These are phyloP conservation scores for Pythium rhizo-oryzae DNA, from an alignment of 352 stramenopile species.

Conservation along the genomic window DNA sequence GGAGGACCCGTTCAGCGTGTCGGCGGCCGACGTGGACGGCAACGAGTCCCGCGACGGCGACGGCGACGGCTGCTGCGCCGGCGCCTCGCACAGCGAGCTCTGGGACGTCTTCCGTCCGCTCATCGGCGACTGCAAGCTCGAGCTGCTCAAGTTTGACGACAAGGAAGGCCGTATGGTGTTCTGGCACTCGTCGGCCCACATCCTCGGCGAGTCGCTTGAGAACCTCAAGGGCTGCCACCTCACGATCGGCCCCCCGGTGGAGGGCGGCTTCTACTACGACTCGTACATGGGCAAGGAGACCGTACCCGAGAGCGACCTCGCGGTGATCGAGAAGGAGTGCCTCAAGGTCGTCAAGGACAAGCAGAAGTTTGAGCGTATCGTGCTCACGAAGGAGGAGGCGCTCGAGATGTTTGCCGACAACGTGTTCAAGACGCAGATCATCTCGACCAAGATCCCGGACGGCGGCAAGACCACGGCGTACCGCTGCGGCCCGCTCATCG, in stretches of 20 bases:
- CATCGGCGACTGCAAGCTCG: slow-evolving; percentile 95
- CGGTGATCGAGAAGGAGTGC: slow-evolving; percentile 91
- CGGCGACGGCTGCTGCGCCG: slow-evolving; percentile 50
- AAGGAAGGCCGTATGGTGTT: slow-evolving; percentile 90
- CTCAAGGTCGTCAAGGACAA: slow-evolving; percentile 95
- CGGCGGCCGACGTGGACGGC: slow-evolving; percentile 89
- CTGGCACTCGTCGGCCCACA: slow-evolving; percentile 99
- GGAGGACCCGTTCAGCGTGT: slow-evolving; percentile 76
- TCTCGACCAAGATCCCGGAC: slow-evolving; percentile 95
- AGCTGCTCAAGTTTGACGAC: slow-evolving; percentile 99
- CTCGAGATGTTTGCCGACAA: slow-evolving; percentile 99
- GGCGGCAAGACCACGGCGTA: slow-evolving; percentile 97
- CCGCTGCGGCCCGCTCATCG: slow-evolving; percentile 97
- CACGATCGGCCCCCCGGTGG: slow-evolving; percentile 92
- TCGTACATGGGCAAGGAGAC: slow-evolving; percentile 95
- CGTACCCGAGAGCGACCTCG: slow-evolving; percentile 62
- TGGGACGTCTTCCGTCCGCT: slow-evolving; percentile 98
- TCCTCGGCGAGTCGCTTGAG: slow-evolving; percentile 98
- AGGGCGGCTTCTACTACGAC: slow-evolving; percentile 99
- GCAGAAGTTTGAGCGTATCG: slow-evolving; percentile 93
- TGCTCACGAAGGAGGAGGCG: slow-evolving; percentile 95
- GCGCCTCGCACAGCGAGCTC: slow-evolving; percentile 77
- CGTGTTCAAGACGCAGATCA: slow-evolving; percentile 98
- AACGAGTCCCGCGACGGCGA: slow-evolving; percentile 72
- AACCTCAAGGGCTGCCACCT: slow-evolving; percentile 96